A percentile compares a stretch with the other conserved stretches of the same genome.
Conservation (phyloP, 108 stramenopile genomes). For the Skeletonema potamos region DNA sequence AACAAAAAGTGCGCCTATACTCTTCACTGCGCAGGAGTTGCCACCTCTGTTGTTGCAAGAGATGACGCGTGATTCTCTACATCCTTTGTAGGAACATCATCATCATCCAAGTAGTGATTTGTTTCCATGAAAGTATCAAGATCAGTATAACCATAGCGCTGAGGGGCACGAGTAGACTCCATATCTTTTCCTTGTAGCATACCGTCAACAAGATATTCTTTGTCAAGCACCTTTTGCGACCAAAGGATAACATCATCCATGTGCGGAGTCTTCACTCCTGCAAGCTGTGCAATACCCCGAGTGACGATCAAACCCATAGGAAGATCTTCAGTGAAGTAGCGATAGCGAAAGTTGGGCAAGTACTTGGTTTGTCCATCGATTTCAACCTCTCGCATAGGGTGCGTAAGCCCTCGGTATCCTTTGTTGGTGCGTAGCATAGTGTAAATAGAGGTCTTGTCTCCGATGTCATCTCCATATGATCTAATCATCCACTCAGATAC, state of each 20-base stretch:
- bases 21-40: slow-evolving; percentile 45
- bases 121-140: slow-evolving; percentile 50
- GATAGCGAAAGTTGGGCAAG: slow-evolving; percentile 59
- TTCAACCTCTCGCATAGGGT: slow-evolving; percentile 47
- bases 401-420: slow-evolving; percentile 57
- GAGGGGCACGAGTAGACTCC: slow-evolving; percentile 41
- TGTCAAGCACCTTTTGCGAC: slow-evolving; percentile 56
- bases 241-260: slow-evolving; percentile 61
- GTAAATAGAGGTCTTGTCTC: slow-evolving; percentile 54
- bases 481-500: slow-evolving; percentile 57
- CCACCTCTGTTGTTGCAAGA: not conserved
- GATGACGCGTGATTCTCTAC: slow-evolving; percentile 12
- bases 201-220: slow-evolving; percentile 54
- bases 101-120: slow-evolving; percentile 41
- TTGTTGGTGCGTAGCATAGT: slow-evolving; percentile 57
- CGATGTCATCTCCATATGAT: slow-evolving; percentile 56
- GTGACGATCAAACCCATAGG: slow-evolving; percentile 61
- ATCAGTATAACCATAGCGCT: slow-evolving; percentile 50
- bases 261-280: slow-evolving; percentile 53
- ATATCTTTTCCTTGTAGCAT: slow-evolving; percentile 49
- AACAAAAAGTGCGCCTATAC: no score
- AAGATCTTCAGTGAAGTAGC: slow-evolving; percentile 64
- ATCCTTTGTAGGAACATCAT: slow-evolving; percentile 47
- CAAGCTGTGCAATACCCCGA: slow-evolving; percentile 57
- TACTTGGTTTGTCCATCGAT: slow-evolving; percentile 35